These are phyloP conservation scores for Cardiospermum halicacabum DNA, from an alignment of 345 rosid species.

Conservation along the genomic window DNA sequence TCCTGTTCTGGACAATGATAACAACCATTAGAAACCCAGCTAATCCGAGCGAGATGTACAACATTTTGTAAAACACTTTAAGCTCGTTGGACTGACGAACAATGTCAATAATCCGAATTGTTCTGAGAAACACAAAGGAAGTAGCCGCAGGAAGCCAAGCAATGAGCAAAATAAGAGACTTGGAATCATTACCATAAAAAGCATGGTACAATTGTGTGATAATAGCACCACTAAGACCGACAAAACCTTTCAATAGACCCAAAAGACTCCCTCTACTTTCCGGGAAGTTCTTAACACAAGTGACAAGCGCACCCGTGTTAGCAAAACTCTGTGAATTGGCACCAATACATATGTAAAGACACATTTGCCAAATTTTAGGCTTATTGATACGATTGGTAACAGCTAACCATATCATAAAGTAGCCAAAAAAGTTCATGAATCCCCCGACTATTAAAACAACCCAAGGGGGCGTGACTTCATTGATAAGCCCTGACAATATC, in stretches of 20 bases:
- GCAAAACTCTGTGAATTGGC: constrained; percentile 32
- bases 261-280: constrained; percentile 30
- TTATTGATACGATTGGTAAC: constrained; percentile 22
- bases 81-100: constrained; percentile 27
- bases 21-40: constrained; percentile 33
- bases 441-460: constrained; percentile 30
- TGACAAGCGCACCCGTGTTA: constrained; percentile 32
- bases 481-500: constrained; percentile 19
- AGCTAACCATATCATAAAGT: constrained; percentile 38
- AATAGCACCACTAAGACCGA: constrained; percentile 35
- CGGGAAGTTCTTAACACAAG: constrained; percentile 30
- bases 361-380: constrained; percentile 32
- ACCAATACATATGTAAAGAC: constrained; percentile 31
- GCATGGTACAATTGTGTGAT: constrained; percentile 30
- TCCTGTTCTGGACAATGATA: constrained; percentile 27
- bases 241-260: constrained; percentile 31
- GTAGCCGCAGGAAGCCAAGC: constrained; percentile 36
- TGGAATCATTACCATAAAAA: constrained; percentile 31
- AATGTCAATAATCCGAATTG: constrained; percentile 21
- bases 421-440: constrained; percentile 34
- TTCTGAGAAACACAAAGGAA: constrained; percentile 29
- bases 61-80: constrained; percentile 24
- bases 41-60: constrained; percentile 29
- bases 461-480: constrained; percentile 37
- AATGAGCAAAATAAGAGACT: constrained; percentile 29